Base-by-base conservation (phyloP, 306 rosid species). In the Luffa acutangula region DNA sequence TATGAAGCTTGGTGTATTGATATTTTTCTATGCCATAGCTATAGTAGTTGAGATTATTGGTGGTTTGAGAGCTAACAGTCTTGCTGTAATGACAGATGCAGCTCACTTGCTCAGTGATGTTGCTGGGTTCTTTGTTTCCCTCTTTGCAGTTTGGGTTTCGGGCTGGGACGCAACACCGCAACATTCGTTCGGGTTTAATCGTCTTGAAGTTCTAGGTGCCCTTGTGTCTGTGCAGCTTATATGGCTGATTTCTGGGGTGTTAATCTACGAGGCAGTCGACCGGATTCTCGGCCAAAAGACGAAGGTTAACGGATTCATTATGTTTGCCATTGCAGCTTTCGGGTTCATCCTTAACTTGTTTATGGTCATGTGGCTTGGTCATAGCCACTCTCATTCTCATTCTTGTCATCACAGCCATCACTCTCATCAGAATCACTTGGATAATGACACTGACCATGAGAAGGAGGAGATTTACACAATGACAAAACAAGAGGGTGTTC, bases 361-460 rank as follows among this genome's bases (percentile, higher is more conserved):
- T 81, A 93, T 93, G 99, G 98, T 91, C 63, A 4, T 86, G 43
- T 93, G 96, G 99, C 91, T 96, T 65, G 98, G 98, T 78, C 99
- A 90, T 83, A 31, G 18, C 39, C 73, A 84, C 45, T 37, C 46
- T 33, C 89, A 49, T 12, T 25, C 57, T 56, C 84, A 83, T 52
- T 8, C 37, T 33, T 62, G 31, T 4, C 60, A 46, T 59, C 66
- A 77, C 34, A 1, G 59, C 53, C 67, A 25, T 20, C 37, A 46
- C 14, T 20, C 64, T 46, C 39, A 13, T 70, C 79, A 65, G n/a
- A n/a, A 81, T 66, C 71, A 77, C 58, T 79, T 14, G 59, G 79
- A 77, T 33, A 72, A 77, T 62, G 51, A 80, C n/a, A 87, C 82
- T 42, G 11, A 69, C 78, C 89, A 65, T 78, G 74, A 48, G 33